Evolutionary conservation across 2,329 filamentous ascomycete species (phyloP), one percentile per base, ranked within the genome.

Genomic region (Graphilbum fragrans): DNA sequence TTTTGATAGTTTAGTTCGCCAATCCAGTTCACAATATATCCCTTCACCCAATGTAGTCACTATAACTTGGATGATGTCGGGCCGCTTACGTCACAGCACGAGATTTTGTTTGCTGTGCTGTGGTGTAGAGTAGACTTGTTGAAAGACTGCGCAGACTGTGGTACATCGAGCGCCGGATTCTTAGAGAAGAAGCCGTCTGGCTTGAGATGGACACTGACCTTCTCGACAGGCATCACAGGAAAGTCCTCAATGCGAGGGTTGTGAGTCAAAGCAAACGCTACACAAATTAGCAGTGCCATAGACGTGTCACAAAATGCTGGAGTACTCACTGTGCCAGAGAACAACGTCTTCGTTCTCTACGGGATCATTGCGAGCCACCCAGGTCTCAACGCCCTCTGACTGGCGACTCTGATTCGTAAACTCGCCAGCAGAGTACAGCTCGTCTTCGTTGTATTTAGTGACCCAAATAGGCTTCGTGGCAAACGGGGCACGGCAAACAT

Each of bases 171-270:
- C 0, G 61, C 66, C 0, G 67, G 70, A 39, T 73, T 73, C 8
- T 60, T 59, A 1, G 59, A 54, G 45, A 73, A 74, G 52, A 75
- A 73, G 44, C 74, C 72, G 1, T 67, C 64, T 0, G 70, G 70
- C 51, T 71, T 72, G 35, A 74, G 52, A 0, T 58, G 55, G 0
- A 73, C 66, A 42, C 57, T 59, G 47, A 74, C 58, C 39, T 62
- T 69, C 52, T 82, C 78, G 44, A 64, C 69, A 0, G 77, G 78
- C 79, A 82, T 82, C 5, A 81, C 74, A 0, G 76, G 78, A 63
- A 77, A 82, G 52, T 82, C 78, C 49, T 82, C 78, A 9, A 72
- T 66, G 0, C 77, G 63, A 0, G 77, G 76, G 27, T 80, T 74
- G 47, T 82, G 78, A 23, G 79, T 82, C 23, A 79, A 70, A 17